These are phyloP conservation scores for Rhizodiscina lignyota DNA, from an alignment of 495 filamentous ascomycete species.

Conservation along the genomic window DNA sequence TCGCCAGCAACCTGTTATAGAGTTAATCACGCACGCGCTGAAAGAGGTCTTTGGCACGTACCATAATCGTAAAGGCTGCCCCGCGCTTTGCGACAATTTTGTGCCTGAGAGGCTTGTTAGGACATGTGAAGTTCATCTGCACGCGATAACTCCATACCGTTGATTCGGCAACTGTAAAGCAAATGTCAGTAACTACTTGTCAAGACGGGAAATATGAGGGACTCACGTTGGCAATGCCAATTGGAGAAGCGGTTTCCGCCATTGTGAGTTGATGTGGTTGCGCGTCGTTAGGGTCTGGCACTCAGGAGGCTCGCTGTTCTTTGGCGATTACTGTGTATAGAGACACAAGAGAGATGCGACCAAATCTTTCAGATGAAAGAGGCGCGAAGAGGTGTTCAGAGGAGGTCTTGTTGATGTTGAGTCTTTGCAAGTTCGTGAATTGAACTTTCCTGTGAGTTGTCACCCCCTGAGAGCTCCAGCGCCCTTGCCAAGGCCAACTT, in stretches of 20 bases:
- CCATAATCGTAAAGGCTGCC: slow-evolving; percentile 98
- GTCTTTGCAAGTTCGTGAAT: no score
- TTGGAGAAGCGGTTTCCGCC: slow-evolving; percentile 75
- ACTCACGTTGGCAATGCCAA: slow-evolving; percentile 97
- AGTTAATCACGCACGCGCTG: slow-evolving; percentile 1
- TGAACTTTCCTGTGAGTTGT: no score
- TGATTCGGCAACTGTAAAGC: slow-evolving; percentile 65
- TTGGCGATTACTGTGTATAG: no score
- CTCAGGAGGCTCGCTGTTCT: no score
- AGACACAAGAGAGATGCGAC: no score
- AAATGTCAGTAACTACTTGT: slow-evolving; percentile 7
- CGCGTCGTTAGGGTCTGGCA: no score
- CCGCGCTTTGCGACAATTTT: slow-evolving; percentile 99
- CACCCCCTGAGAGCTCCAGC: no score
- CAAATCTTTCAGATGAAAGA: no score
- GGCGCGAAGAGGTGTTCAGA: no score
- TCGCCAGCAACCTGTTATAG: slow-evolving; percentile 82
- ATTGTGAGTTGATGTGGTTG: no score
- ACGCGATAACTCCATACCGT: slow-evolving; percentile 31
- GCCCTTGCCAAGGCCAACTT: no score
- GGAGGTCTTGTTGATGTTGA: no score
- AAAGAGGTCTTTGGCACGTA: slow-evolving; percentile 24
- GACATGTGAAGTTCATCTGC: slow-evolving; percentile 3
- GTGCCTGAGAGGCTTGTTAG: slow-evolving; percentile 42
- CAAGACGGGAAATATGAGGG: background rate